These are phyloP conservation scores for Aspergillus taichungensis DNA, from an alignment of 495 filamentous ascomycete genomes.

Conservation along the genomic window DNA sequence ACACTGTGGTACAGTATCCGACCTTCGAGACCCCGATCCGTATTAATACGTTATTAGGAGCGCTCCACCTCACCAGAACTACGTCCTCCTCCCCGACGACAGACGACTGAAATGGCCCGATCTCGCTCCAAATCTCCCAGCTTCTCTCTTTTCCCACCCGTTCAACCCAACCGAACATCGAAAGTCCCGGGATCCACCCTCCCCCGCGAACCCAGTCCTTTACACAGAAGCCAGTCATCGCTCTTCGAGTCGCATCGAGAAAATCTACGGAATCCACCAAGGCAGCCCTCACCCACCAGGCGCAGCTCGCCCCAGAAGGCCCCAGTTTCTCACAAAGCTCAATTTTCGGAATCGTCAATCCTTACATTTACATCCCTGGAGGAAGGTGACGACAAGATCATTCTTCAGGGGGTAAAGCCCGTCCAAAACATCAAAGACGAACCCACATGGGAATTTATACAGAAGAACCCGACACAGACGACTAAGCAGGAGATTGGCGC, in stretches of 20 bases:
- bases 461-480: conserved; percentile 4
- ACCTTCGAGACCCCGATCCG: neutral
- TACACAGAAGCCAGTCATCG: conserved; percentile 16
- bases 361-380: conserved; percentile 12
- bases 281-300: conserved; percentile 6
- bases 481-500: neutral
- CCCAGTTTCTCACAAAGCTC: conserved; percentile 4
- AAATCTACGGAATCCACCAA: conserved; percentile 2
- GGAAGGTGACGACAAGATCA: conserved; percentile 11
- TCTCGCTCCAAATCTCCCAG: conserved; percentile 48
- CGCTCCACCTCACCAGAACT: conserved; percentile 3
- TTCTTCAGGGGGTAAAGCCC: conserved; percentile 11
- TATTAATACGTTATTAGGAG: conserved; percentile 2
- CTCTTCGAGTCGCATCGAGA: conserved; percentile 4
- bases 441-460: conserved; percentile 20
- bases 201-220: conserved; percentile 34
- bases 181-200: conserved; percentile 22
- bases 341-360: conserved; percentile 13
- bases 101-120: conserved; percentile 46
- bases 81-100: conserved; percentile 28
- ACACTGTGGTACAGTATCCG: conserved; percentile 21
- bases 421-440: conserved; percentile 7
- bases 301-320: conserved; percentile 1
- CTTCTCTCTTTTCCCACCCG: conserved; percentile 56
- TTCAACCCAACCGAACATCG: conserved; percentile 33